Conservation (phyloP, 1,284 basidiomycete genomes). For the Schizopora paradoxa region DNA sequence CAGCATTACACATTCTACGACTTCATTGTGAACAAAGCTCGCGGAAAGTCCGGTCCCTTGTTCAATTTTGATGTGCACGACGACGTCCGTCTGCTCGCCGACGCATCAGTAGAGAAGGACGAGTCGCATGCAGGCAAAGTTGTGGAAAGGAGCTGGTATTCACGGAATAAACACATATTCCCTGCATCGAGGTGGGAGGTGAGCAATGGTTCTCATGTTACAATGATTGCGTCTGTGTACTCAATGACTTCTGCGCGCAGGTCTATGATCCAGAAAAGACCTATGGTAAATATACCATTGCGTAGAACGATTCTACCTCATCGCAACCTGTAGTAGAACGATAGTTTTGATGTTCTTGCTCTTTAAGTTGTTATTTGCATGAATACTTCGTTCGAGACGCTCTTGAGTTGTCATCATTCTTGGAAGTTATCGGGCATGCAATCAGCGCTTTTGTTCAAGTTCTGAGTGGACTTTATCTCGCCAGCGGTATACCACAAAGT, state of each 20-base stretch:
- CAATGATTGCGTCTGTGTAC: background rate
- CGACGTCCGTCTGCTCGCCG: slow-evolving; percentile 91
- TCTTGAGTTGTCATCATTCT: background rate
- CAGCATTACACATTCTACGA: slow-evolving; percentile 98
- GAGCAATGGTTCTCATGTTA: slow-evolving; percentile 25
- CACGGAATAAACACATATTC: slow-evolving; percentile 96
- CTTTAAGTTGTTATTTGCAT: background rate
- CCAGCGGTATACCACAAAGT: too few species aligned
- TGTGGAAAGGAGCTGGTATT: slow-evolving; percentile 94
- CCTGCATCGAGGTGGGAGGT: slow-evolving; percentile 94
- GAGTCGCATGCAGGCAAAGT: slow-evolving; percentile 99
- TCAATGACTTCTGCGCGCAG: slow-evolving; percentile 31
- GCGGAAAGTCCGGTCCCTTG: slow-evolving; percentile 95
- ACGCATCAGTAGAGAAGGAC: slow-evolving; percentile 95
- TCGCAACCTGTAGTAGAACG: background rate
- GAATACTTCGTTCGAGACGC: background rate
- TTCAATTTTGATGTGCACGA: slow-evolving; percentile 99
- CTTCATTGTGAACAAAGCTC: slow-evolving; percentile 96
- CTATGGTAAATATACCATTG: slow-evolving; percentile 85
- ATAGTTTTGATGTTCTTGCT: background rate
- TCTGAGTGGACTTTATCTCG: too few species aligned
- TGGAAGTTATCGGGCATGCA: background rate
- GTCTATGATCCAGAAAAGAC: slow-evolving; percentile 90
- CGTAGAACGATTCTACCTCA: slow-evolving; percentile 21
- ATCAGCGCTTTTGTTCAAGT: background rate